Evolutionary conservation across 2,329 filamentous ascomycete species (phyloP).

Genomic region (Trichoderma sp.): DNA sequence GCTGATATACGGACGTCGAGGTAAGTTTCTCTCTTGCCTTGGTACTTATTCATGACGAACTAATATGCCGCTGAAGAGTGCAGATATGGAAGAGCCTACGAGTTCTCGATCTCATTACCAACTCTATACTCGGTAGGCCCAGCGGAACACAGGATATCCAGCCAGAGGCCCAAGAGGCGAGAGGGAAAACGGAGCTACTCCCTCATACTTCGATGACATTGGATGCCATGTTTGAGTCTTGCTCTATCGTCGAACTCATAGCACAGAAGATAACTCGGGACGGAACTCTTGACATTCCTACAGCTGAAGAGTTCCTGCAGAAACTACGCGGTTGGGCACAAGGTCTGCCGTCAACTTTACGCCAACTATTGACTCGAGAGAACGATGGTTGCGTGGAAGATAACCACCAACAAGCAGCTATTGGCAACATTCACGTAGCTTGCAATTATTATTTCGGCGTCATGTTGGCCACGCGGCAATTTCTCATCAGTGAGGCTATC

Average conservation of each 20-base stretch:
- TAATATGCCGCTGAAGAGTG: not conserved
- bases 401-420: not conserved
- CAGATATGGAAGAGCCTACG: not conserved
- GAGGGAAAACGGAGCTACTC: not conserved
- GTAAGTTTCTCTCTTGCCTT: not conserved
- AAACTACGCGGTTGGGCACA: not conserved
- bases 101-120: not conserved
- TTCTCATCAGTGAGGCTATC: not conserved
- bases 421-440: not conserved
- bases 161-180: not conserved
- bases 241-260: not conserved
- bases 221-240: not conserved
- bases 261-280: not conserved
- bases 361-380: not conserved
- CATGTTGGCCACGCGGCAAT: not conserved
- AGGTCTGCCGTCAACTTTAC: not conserved
- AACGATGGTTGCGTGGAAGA: not conserved
- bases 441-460: not conserved
- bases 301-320: not conserved
- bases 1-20: not conserved
- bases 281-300: not conserved
- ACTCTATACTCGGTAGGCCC: not conserved
- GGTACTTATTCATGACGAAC: too few relatives aligned
- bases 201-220: not conserved
- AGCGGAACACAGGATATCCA: not conserved